Evolutionary conservation across 352 stramenopile species (phyloP).

Genomic region (Globisporangium perplexum): DNA sequence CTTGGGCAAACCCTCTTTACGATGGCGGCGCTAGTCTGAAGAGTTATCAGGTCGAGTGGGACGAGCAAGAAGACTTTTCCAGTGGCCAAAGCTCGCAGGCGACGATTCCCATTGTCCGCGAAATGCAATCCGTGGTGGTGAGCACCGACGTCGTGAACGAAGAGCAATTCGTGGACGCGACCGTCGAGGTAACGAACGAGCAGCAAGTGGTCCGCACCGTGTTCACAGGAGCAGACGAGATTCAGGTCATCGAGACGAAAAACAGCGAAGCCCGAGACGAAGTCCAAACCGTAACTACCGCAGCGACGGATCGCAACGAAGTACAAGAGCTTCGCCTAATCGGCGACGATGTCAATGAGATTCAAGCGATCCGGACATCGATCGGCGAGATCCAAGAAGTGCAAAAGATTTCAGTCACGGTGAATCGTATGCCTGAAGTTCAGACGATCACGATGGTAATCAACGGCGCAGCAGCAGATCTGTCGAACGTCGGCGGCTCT

Average conservation of each 20-base stretch:
- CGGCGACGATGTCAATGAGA: conserved; percentile 88
- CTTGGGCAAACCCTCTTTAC: conserved; percentile 87
- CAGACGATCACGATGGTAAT: conserved; percentile 83
- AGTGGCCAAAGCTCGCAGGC: conserved; percentile 66
- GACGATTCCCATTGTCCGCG: conserved; percentile 83
- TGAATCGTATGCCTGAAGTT: conserved; percentile 59
- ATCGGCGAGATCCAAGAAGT: conserved; percentile 77
- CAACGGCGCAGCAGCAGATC: conserved; percentile 45
- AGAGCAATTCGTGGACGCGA: conserved; percentile 91
- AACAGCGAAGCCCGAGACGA: conserved; percentile 79
- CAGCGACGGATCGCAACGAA: conserved; percentile 90
- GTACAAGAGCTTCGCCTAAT: conserved; percentile 81
- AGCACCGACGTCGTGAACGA: conserved; percentile 85
- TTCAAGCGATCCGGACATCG: conserved; percentile 86
- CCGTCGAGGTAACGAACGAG: conserved; percentile 94
- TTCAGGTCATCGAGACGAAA: conserved; percentile 82
- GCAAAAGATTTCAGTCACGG: conserved; percentile 81
- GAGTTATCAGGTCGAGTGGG: conserved; percentile 72
- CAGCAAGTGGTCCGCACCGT: conserved; percentile 90
- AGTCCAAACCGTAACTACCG: conserved; percentile 90
- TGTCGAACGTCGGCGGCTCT: conserved; percentile 35
- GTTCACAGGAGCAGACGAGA: conserved; percentile 82
- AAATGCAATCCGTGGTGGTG: conserved; percentile 88
- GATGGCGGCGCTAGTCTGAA: conserved; percentile 88
- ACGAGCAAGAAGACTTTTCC: conserved; percentile 70